Conservation (phyloP, 495 filamentous ascomycete genomes). For the Trichodelitschia bisporula region DNA sequence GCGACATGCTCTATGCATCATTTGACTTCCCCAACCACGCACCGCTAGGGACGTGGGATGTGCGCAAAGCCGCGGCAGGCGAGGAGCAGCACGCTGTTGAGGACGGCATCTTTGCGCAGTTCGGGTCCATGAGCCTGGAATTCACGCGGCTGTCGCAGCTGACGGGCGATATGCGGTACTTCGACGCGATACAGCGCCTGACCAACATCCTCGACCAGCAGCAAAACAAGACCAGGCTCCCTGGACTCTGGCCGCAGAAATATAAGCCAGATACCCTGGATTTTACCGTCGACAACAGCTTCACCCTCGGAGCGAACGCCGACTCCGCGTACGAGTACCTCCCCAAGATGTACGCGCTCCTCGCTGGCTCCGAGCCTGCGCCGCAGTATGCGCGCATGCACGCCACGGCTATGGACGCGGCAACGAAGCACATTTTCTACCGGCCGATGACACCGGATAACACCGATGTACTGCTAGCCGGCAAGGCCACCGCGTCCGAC, state of each 20-base stretch:
- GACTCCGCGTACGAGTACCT: conserved; percentile 86
- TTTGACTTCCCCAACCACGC: conserved; percentile 18
- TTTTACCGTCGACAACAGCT: conserved; percentile 36
- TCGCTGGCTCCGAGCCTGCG: conserved; percentile 29
- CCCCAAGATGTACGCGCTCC: conserved; percentile 53
- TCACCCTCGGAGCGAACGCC: conserved; percentile 33
- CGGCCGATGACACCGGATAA: conserved; percentile 15
- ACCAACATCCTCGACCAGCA: conserved; percentile 33
- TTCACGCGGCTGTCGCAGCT: conserved; percentile 74
- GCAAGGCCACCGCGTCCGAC: conserved; percentile 31
- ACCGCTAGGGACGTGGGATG: conserved; percentile 25
- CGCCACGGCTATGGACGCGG: conserved; percentile 12
- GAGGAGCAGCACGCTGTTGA: conserved; percentile 18
- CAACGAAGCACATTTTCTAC: conserved; percentile 14
- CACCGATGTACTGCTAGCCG: conserved; percentile 15
- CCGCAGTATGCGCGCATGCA: conserved; percentile 26
- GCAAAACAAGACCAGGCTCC: conserved; percentile 17
- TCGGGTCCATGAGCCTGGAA: conserved; percentile 28
- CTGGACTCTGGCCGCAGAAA: conserved; percentile 47
- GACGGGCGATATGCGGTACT: conserved; percentile 41
- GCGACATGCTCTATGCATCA: conserved; percentile 14
- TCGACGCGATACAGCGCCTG: conserved; percentile 34
- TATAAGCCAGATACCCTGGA: conserved; percentile 15
- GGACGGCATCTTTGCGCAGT: conserved; percentile 17
- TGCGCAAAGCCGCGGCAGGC: conserved; percentile 15